Evolutionary conservation across 495 filamentous ascomycete genomes (phyloP), one percentile per base, ranked within the genome.

Genomic region (Aspergillus bertholletiae): DNA sequence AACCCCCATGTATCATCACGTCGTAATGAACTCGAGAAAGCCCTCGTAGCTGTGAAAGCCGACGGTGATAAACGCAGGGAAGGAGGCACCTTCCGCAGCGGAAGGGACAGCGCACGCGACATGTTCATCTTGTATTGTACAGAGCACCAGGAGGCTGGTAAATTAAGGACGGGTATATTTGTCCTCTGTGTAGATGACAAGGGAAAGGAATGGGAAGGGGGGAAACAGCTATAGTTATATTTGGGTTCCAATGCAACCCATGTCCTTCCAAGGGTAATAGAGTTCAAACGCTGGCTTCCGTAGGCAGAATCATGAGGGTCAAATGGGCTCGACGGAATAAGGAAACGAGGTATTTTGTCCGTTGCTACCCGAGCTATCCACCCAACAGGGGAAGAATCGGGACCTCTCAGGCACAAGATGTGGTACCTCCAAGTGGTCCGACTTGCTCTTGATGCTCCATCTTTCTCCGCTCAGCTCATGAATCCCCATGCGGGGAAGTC

Each of bases 1-100:
- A 96, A 95, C 12, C 89, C 90, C 79, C 86, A 92, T 59, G 80
- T 84, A 55, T 84, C 83, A 61, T 83, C 71, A 52, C 80, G 73
- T 24, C 64, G 72, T 32, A 71, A 24, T 5, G 82, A 80, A 0
- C 70, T 75, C 23, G 86, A 84, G 58, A 89, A 89, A 32, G 68
- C 61, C 57, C 84, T 66, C 22, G 53, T 47, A 1, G 53, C 21
- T 21, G 40, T 62, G 28, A 47, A 43, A 23, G 46, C 15, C 5
- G 46, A 50, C 45, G 54, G 60, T 52, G 58, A 58, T 51, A 55
- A n/a, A 26, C 41, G 49, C 46, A 53, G 34, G 37, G 39, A 49
- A 47, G 58, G 35, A 46, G 56, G 40, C 20, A 49, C 41, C 51
- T 58, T 61, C 54, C 63, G 59, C 41, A 67, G 39, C 22, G 61